phyloP scores from a whole-genome alignment of 371 early-diverging fungal species.

The Actinomucor elegans region DNA sequence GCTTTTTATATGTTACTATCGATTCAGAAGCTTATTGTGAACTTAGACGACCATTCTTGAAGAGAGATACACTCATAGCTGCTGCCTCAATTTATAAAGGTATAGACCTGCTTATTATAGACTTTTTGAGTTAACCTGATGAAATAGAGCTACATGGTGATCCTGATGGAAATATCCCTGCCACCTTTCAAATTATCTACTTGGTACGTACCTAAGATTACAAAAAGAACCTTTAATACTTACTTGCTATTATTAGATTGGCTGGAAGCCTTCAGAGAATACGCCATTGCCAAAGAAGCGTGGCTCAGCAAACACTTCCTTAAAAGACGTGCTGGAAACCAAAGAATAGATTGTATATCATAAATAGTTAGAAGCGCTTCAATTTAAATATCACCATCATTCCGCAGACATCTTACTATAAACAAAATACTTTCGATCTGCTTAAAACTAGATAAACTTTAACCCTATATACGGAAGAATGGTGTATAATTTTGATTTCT shows the following conservation, averaged over 20 bases:
- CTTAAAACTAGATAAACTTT: neutral
- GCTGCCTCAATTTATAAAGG: slow-evolving; percentile 89
- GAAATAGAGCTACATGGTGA: slow-evolving; percentile 84
- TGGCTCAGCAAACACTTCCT: slow-evolving; percentile 69
- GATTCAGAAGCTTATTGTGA: neutral
- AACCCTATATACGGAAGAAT: too few species aligned
- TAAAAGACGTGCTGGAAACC: slow-evolving; percentile 59
- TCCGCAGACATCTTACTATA: too few species aligned
- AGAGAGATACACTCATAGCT: slow-evolving; percentile 83
- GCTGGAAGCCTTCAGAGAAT: slow-evolving; percentile 81
- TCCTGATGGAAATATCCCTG: slow-evolving; percentile 88
- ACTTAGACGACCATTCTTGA: slow-evolving; percentile 61
- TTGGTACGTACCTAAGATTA: slow-evolving; percentile 49
- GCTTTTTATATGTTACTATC: neutral
- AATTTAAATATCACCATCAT: too few species aligned
- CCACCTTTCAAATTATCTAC: slow-evolving; percentile 90
- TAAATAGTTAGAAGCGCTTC: too few species aligned
- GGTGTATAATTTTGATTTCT: too few species aligned
- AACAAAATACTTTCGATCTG: slow-evolving; percentile 1
- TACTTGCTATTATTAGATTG: slow-evolving; percentile 57
- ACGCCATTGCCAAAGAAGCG: slow-evolving; percentile 74
- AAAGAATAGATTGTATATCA: neutral
- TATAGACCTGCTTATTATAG: slow-evolving; percentile 21
- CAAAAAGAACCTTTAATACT: neutral
- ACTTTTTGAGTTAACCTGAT: neutral